Percentiles rank a stretch among this genome's conserved stretches.
These are phyloP conservation scores for Talaromyces amestolkiae DNA, from an alignment of 2,329 filamentous ascomycete species.

Conservation along the genomic window DNA sequence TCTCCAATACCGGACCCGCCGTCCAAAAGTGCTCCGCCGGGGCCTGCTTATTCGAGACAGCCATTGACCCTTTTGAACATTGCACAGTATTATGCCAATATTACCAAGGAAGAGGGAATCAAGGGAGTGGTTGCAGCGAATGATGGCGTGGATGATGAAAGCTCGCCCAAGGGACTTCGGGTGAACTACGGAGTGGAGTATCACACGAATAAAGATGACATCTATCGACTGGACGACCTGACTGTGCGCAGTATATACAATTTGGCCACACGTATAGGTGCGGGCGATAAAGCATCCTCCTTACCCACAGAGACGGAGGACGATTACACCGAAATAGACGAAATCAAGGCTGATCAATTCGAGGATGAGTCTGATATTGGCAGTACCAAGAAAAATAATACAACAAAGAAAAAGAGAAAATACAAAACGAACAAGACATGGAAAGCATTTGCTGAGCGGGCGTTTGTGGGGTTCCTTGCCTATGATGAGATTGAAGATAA, in stretches of 20 bases:
- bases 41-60: slow-evolving; percentile 87
- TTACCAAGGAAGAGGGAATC: slow-evolving; percentile 84
- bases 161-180: slow-evolving; percentile 42
- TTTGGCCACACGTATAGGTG: slow-evolving; percentile 75
- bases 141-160: slow-evolving; percentile 6
- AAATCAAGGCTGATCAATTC: slow-evolving; percentile 16
- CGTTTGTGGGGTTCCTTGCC: slow-evolving; percentile 73
- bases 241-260: slow-evolving; percentile 79
- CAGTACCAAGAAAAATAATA: slow-evolving; percentile 46
- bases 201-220: slow-evolving; percentile 71
- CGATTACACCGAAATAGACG: neutral
- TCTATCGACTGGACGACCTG: slow-evolving; percentile 75
- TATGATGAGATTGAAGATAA: slow-evolving; percentile 59
- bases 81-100: slow-evolving; percentile 88
- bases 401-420: slow-evolving; percentile 53
- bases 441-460: slow-evolving; percentile 72
- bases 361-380: slow-evolving; percentile 33
- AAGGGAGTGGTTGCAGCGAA: slow-evolving; percentile 35
- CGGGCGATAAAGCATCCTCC: slow-evolving; percentile 26
- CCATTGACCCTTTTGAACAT: slow-evolving; percentile 74
- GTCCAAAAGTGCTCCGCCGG: slow-evolving; percentile 68
- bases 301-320: neutral
- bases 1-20: slow-evolving; percentile 69
- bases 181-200: slow-evolving; percentile 84
- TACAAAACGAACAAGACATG: slow-evolving; percentile 62